Base-by-base conservation (phyloP, 2,329 filamentous ascomycete species). In the Lecanosticta acicola region DNA sequence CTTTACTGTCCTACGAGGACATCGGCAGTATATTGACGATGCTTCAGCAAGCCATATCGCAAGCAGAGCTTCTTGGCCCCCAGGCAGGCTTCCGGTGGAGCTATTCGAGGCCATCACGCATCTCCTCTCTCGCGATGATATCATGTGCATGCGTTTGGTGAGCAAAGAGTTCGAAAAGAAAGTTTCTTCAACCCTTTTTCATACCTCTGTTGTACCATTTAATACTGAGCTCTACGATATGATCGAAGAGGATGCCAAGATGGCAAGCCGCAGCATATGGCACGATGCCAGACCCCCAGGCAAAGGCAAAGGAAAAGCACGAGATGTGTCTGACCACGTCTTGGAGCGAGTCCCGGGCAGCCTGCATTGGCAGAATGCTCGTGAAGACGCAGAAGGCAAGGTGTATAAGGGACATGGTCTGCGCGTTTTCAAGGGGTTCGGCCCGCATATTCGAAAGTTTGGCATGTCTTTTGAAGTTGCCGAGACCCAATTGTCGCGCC, bases 401-500 rank as follows among this genome's bases (percentile, higher is more conserved):
- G 56, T 71, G 29, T 69, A 72, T 55, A 73, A 74, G 46, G 80
- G 79, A 26, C 78, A 78, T 50, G 79, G 80, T 26, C 75, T 83
- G 59, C 71, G 77, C 48, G 75, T 84, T 24, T 83, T 84, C 54
- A 66, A 78, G 53, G 73, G 74, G 13, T 82, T 84, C 61, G 79
- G 79, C 9, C 66, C 68, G 21, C 74, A 79, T 44, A 83, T 87
- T 45, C 68, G 70, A 20, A 75, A 74, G 43, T 85, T 84, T 57
- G 83, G 80, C 3, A 76, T 87, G 59, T 80, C 80, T 18, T 80
- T 86, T 50, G 83, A 86, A 57, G 72, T 85, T n/a, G 75, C 78
- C 45, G 78, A 84, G 52, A 50, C 66, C 17, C 66, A 68, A 4
- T 64, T 76, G 3, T 59, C 65, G 3, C 59, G 69, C 18, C 79